A percentile compares a stretch with the other conserved stretches of the same genome.
These are phyloP conservation scores for Nematodospora valgi DNA, from an alignment of 805 yeast genomes.

Conservation along the genomic window DNA sequence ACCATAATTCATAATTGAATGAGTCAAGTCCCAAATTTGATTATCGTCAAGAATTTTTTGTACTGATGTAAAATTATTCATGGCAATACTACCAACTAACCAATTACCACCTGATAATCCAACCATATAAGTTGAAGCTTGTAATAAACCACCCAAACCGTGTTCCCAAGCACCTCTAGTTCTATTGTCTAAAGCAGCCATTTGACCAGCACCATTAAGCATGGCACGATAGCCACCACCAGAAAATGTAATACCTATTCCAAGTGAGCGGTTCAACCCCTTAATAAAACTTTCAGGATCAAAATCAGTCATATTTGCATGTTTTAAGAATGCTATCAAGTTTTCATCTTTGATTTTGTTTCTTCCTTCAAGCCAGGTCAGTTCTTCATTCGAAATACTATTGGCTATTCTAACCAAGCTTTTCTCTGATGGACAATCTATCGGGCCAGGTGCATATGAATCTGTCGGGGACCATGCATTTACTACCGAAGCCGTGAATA, in stretches of 20 bases:
- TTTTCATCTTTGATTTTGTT: constrained; percentile 44
- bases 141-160: constrained; percentile 41
- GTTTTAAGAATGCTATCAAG: constrained; percentile 43
- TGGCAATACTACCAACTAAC: constrained; percentile 34
- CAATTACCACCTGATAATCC: constrained; percentile 44
- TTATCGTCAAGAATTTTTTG: constrained; percentile 23
- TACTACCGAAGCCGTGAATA: constrained; percentile 10
- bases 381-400: constrained; percentile 44
- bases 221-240: constrained; percentile 42
- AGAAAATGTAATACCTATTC: constrained; percentile 33
- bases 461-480: constrained; percentile 51
- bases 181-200: constrained; percentile 37
- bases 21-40: constrained; percentile 64
- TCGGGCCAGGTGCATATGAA: constrained; percentile 59
- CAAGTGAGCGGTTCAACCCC: constrained; percentile 24
- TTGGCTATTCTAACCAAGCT: constrained; percentile 46
- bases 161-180: constrained; percentile 21
- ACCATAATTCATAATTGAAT: constrained; percentile 59
- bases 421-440: constrained; percentile 46
- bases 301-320: constrained; percentile 45
- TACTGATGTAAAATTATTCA: constrained; percentile 36
- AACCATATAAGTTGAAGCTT: constrained; percentile 34
- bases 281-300: constrained; percentile 39
- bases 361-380: constrained; percentile 50
- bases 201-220: constrained; percentile 41